Conservation (phyloP, 1,284 basidiomycete genomes). For the Athelia sp. region DNA sequence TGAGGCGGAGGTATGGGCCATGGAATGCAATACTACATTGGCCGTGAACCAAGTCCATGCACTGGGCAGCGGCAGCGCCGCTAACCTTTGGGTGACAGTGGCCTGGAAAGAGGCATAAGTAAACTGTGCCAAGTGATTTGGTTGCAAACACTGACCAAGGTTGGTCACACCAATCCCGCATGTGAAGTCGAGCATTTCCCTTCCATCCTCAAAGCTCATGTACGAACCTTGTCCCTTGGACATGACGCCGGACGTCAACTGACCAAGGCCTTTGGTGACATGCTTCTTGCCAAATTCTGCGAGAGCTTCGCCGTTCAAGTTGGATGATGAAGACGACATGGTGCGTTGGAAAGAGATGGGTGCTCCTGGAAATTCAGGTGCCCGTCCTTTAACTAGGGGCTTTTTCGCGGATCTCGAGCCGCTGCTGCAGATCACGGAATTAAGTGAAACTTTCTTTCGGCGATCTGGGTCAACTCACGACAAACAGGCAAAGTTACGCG, state of each 20-base stretch:
- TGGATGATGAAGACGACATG: slow-evolving; percentile 5
- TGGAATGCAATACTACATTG: slow-evolving; percentile 55
- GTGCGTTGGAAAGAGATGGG: no score
- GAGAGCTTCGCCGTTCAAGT: slow-evolving; percentile 10
- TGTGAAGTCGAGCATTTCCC: slow-evolving; percentile 77
- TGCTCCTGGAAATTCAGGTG: no score
- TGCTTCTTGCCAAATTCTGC: slow-evolving; percentile 52
- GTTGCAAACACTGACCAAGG: slow-evolving; percentile 45
- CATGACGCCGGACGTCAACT: slow-evolving; percentile 71
- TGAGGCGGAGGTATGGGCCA: slow-evolving; percentile 71
- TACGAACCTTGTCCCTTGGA: slow-evolving; percentile 75
- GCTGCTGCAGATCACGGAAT: no score
- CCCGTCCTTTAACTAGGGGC: no score
- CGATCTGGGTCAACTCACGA: no score
- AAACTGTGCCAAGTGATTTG: background rate
- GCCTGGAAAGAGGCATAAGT: slow-evolving; percentile 37
- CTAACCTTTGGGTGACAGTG: slow-evolving; percentile 87
- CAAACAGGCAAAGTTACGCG: no score
- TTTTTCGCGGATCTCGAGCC: no score
- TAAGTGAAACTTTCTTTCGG: no score
- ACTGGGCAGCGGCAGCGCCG: slow-evolving; percentile 82
- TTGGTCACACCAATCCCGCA: slow-evolving; percentile 82
- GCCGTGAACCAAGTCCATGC: slow-evolving; percentile 75
- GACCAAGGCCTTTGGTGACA: slow-evolving; percentile 66
- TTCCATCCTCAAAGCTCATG: slow-evolving; percentile 68